A percentile compares a stretch with the other conserved stretches of the same genome.
Conservation (phyloP, 2,329 filamentous ascomycete species). For the Thielaviopsis ethacetica region DNA sequence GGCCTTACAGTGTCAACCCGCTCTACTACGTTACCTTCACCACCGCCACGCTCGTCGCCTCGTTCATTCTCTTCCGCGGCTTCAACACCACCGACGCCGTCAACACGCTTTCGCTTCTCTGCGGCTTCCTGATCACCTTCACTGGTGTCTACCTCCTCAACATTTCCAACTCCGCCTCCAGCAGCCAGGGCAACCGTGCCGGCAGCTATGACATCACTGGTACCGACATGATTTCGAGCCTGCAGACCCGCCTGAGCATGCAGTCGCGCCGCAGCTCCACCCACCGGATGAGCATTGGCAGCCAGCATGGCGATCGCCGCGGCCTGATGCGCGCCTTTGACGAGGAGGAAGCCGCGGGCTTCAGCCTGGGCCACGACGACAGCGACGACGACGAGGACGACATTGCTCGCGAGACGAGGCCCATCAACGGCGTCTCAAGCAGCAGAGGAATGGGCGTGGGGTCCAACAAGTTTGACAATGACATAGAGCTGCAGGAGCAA, state of each 20-base stretch:
- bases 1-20: conserved; percentile 58
- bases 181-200: conserved; percentile 52
- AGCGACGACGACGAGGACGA: conserved; percentile 42
- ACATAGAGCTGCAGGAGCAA: conserved; percentile 35
- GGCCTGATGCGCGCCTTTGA: conserved; percentile 83
- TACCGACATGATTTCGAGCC: conserved; percentile 76
- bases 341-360: conserved; percentile 56
- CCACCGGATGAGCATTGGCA: conserved; percentile 45
- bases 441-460: conserved; percentile 21
- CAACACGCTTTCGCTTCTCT: conserved; percentile 82
- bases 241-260: conserved; percentile 87
- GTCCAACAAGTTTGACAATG: conserved; percentile 27
- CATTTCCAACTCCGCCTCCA: conserved; percentile 79
- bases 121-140: conserved; percentile 88
- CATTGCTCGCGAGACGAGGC: conserved; percentile 12
- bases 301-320: conserved; percentile 53
- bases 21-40: conserved; percentile 97
- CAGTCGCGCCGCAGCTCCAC: conserved; percentile 64
- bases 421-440: conserved; percentile 11
- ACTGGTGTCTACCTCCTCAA: conserved; percentile 91
- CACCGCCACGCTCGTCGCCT: conserved; percentile 81
- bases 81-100: conserved; percentile 90
- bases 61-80: conserved; percentile 87
- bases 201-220: conserved; percentile 63
- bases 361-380: conserved; percentile 69